These are phyloP conservation scores for Leptodermis oblonga DNA, from an alignment of 257 asterid genomes.

Conservation along the genomic window DNA sequence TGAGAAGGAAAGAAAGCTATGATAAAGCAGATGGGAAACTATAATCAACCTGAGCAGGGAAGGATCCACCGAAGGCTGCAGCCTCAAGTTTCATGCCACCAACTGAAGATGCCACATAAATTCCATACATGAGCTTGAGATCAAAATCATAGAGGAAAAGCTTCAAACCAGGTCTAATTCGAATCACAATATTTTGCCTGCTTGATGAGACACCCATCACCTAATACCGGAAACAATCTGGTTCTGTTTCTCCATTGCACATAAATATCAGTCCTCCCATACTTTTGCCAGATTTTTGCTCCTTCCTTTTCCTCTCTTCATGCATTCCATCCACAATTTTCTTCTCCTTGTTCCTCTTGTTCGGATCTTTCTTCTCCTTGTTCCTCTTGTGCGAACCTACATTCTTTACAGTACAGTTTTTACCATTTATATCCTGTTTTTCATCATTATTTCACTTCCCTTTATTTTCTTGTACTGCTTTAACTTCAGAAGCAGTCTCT, in stretches of 20 bases:
- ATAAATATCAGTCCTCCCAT: conserved; percentile 84
- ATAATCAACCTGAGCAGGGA: conserved; percentile 78
- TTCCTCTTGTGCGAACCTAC: conserved; percentile 14
- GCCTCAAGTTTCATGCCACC: conserved; percentile 96
- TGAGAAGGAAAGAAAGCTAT: conserved; percentile 8
- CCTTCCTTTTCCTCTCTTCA: conserved; percentile 25
- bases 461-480: conserved; percentile 21
- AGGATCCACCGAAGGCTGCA: conserved; percentile 72
- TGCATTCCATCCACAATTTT: conserved; percentile 27
- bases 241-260: conserved; percentile 90
- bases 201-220: conserved; percentile 73
- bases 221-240: conserved; percentile 73
- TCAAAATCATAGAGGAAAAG: conserved; percentile 88
- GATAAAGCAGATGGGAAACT: not conserved
- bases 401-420: conserved; percentile 18
- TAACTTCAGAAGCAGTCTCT: conserved; percentile 23
- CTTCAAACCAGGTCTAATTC: conserved; percentile 68
- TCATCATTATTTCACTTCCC: conserved; percentile 35
- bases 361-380: conserved; percentile 26
- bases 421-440: conserved; percentile 24
- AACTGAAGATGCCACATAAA: conserved; percentile 72
- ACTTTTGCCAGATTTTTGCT: conserved; percentile 28
- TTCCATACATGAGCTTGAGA: conserved; percentile 82
- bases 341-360: conserved; percentile 37
- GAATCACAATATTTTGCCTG: conserved; percentile 62